Evolutionary conservation across 257 asterid genomes (phyloP).

Genomic region (Capsicum baccatum): DNA sequence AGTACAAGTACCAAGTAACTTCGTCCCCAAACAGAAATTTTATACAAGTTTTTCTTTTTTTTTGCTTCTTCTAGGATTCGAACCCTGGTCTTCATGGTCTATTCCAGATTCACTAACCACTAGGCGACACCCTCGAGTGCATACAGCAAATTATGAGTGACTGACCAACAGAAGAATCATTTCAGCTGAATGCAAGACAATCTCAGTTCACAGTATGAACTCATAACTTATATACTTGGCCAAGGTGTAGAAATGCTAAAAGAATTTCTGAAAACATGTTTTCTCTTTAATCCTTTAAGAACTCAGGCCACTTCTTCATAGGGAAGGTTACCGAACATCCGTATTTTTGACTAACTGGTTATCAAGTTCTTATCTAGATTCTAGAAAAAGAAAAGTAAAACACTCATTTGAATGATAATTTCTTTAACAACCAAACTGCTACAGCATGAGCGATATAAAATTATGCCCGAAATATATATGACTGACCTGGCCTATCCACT

Average conservation of each 20-base stretch:
- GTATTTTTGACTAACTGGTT: background rate
- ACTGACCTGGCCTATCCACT: constrained; percentile 98
- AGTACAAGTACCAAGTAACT: constrained; percentile 8
- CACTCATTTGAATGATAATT: background rate
- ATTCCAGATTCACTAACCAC: background rate
- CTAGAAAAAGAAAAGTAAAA: constrained; percentile 8
- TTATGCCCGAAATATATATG: background rate
- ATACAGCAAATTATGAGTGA: constrained; percentile 13
- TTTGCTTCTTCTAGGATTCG: constrained; percentile 3
- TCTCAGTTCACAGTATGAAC: background rate
- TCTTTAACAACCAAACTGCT: constrained; percentile 21
- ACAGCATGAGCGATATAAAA: background rate
- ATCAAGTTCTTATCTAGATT: background rate
- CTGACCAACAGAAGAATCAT: constrained; percentile 26
- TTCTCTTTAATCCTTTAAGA: constrained; percentile 22
- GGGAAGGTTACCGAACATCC: constrained; percentile 14
- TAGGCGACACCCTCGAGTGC: background rate
- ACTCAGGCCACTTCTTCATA: constrained; percentile 9
- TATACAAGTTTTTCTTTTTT: background rate
- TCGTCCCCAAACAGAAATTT: background rate
- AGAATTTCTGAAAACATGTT: background rate
- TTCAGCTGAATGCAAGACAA: constrained; percentile 11
- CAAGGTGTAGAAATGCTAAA: constrained; percentile 24
- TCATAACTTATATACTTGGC: constrained; percentile 2
- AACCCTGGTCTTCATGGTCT: background rate